phyloP scores from a whole-genome alignment of 768 basidiomycete species.

The Tulasnella calospora region DNA sequence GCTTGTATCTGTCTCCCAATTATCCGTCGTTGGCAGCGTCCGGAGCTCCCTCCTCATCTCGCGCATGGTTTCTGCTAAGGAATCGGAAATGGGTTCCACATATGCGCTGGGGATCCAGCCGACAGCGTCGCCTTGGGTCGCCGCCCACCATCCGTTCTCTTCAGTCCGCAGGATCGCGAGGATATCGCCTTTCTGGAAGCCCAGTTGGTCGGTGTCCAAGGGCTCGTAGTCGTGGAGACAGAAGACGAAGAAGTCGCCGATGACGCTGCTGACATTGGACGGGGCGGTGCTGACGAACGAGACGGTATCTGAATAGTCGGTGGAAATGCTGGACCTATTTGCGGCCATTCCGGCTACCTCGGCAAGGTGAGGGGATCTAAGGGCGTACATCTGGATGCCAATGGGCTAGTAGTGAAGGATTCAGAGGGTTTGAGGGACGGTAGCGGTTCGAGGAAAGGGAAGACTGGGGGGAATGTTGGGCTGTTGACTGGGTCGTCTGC shows the following conservation, averaged over 20 bases:
- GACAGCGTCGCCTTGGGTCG: neutral
- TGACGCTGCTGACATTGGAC: conserved; percentile 8
- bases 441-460: neutral
- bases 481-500: conserved; percentile 6
- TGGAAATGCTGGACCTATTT: conserved; percentile 24
- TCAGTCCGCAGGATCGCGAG: conserved; percentile 22
- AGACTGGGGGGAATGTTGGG: conserved; percentile 6
- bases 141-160: conserved; percentile 25
- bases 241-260: conserved; percentile 24
- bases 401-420: neutral
- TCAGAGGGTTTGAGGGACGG: neutral
- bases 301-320: conserved; percentile 20
- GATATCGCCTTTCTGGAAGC: conserved; percentile 22
- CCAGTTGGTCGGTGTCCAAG: conserved; percentile 9
- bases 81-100: conserved; percentile 23
- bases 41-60: conserved; percentile 12
- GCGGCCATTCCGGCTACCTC: neutral
- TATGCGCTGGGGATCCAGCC: conserved; percentile 23
- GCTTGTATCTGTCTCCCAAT: conserved; percentile 12
- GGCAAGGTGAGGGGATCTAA: conserved; percentile 20
- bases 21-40: neutral
- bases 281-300: conserved; percentile 24
- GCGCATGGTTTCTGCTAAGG: conserved; percentile 12
- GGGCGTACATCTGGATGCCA: conserved; percentile 6
- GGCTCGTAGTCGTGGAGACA: conserved; percentile 24